Base-by-base conservation (phyloP, 768 basidiomycete genomes). In the Phanerodontia chrysosporium region DNA sequence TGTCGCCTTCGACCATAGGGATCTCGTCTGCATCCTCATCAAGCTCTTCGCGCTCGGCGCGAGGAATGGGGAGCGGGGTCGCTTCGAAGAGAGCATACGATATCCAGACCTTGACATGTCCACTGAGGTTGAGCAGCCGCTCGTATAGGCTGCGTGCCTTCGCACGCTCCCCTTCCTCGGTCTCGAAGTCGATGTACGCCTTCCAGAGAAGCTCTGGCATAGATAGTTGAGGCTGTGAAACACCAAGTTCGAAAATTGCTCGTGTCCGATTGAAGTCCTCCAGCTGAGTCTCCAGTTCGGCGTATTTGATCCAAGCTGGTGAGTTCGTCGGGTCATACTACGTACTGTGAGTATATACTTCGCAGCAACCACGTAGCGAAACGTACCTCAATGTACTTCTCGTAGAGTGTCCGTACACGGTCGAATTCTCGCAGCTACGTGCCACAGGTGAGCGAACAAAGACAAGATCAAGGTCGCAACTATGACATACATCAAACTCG, bases 81-180 rank as follows among this genome's bases (percentile, higher is more conserved):
- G 85, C 89, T 72, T 98, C 95, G 65, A 97, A 97, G 64, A 89
- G 78, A 0, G 96, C 95, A 72, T 89, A 98, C 53, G 94, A 87
- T 55, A 97, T 92, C 93, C 95, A 98, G 24, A 96, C 94, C 74
- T 98, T 98, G 73, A 94, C 90, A 69, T 98, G 95, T 4, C 91
- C 91, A 62, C 93, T 95, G 45, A 90, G 78, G 27, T 82, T 75
- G 51, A 97, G 79, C 16, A 98, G 80, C 22, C 94, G 83, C 74
- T 97, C 95, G 69, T 96, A 98, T 44, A 98, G 70, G 3, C 80
- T 77, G 13, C 95, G 79, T 0, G 91, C 88, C 21, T 84, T 81
- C 57, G 90, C 90, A 29, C 92, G 84, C 63, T 98, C 95, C 62
- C 94, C 94, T 71, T 97, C 94, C 59, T 91, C 90, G 56, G 88